Evolutionary conservation across 202 grass and related monocot species (phyloP), one percentile per base, ranked within the genome.

Genomic region (Elaeis oleifera): DNA sequence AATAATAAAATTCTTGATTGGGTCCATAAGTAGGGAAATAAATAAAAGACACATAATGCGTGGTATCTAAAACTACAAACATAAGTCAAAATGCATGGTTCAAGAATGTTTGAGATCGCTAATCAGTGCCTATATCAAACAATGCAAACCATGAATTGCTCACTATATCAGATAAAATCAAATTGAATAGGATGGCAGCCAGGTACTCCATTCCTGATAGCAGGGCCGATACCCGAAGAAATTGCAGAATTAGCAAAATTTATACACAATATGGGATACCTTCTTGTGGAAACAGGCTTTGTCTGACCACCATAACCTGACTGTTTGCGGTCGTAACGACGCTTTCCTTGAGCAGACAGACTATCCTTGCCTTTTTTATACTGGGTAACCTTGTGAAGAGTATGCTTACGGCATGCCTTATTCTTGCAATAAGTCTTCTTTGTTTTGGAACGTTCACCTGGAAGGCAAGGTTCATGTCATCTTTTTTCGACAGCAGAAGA

Each of bases 391-490:
- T 71, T 71, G 57, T 71, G 69, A 60, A 71, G 56, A 14, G 69
- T 71, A 49, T 71, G 69, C 56, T 71, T 71, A 24, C 6, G n/a
- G 48, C 69, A 71, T 39, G 23, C 56, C 48, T 60, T 71, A 57
- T 61, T 71, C 69, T 71, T 71, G 32, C 69, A 71, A 48, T 60
- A 71, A 52, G 69, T 71, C 23, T 71, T 71, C 56, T 71, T 71
- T 8, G 69, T 71, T 57, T 71, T 4, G 69, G 69, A 29, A 71
- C 69, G 8, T 71, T 71, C 56, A 71, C 69, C 69, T 71, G 22
- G 20, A 29, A 11, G 66, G 8, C 3, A 25, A 25, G 9, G 36
- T 13, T 44, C 36, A 13, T 44, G 36, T 14, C 36, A 44, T 44
- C 11, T 44, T 44, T 44, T 13, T 44, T 13, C 60, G 19, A 49